Evolutionary conservation across 1,284 basidiomycete species (phyloP), one percentile per base, ranked within the genome.

Genomic region (Moesziomyces parantarcticus): DNA sequence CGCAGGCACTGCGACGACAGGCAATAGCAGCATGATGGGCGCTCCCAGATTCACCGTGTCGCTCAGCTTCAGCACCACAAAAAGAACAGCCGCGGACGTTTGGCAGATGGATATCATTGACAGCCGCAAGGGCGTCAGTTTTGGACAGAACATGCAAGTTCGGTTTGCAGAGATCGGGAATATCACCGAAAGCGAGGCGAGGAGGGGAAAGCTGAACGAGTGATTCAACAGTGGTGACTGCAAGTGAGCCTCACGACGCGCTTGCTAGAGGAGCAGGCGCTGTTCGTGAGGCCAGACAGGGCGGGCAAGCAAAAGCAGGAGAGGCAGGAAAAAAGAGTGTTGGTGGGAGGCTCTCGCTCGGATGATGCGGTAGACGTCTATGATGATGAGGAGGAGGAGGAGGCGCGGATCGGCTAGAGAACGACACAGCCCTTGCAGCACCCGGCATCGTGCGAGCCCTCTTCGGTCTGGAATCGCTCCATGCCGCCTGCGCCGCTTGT

Each of bases 391-490:
- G 43, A 47, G 14, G n/a, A 36, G 36, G 14, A 23, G 23, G 36
- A 44, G 9, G 23, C 20, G 32, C 44, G 29, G 32, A 40, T 23
- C 23, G 25, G 29, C 43, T 57, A 79, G 47, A 79, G 64, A 29
- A 78, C 66, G 18, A 77, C 65, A 50, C 78, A 80, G 14, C 76
- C 67, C 40, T 62, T 59, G 63, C 78, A 80, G 71, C 76, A 80
- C 9, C 78, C 78, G 22, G 50, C 58, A 5, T 57, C 42, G 55
- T 78, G 74, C 23, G 58, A 66, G 16, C 70, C 73, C 32, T 77
- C 78, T 34, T 77, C 73, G 3, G 72, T 67, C 59, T 68, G 67
- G 54, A 71, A 69, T 14, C 64, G 59, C 58, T 75, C 77, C 72
- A 75, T 77, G 7, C 75, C 78, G 22, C 61, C 71, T 26, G 71